Percentiles rank a stretch among this genome's conserved stretches.
Conservation (phyloP, 768 basidiomycete species). For the Auricularia sp. region DNA sequence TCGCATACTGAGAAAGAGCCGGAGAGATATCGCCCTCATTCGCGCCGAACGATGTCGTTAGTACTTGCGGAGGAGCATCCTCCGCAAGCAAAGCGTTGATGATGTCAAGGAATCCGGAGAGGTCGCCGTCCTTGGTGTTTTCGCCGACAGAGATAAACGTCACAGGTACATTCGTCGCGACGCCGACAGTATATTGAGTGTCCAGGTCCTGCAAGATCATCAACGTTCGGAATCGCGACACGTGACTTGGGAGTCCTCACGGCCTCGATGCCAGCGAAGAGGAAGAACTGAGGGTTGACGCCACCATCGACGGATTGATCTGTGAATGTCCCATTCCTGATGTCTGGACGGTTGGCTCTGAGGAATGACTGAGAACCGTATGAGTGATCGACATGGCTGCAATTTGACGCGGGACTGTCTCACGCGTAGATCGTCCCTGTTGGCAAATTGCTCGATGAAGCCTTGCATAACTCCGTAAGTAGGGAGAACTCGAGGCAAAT, state of each 20-base stretch:
- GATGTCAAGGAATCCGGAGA: slow-evolving; percentile 26
- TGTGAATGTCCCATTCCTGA: slow-evolving; percentile 14
- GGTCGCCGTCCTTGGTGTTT: slow-evolving; percentile 15
- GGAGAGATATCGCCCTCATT: slow-evolving; percentile 20
- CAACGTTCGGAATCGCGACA: not conserved
- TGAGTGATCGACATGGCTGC: not conserved
- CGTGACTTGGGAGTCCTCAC: not conserved
- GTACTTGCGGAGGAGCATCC: slow-evolving; percentile 19
- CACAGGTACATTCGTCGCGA: slow-evolving; percentile 20
- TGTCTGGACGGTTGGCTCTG: slow-evolving; percentile 10
- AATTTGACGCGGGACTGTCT: not conserved
- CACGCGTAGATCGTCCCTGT: slow-evolving; percentile 15
- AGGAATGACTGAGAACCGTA: slow-evolving; percentile 1
- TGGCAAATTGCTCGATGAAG: slow-evolving; percentile 22
- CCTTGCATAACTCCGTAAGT: not conserved
- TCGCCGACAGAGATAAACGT: slow-evolving; percentile 20
- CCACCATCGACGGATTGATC: slow-evolving; percentile 14
- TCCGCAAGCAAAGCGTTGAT: slow-evolving; percentile 18
- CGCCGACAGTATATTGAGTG: slow-evolving; percentile 28
- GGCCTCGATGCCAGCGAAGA: slow-evolving; percentile 11
- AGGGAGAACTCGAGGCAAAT: not conserved
- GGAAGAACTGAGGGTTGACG: slow-evolving; percentile 9
- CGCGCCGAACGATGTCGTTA: slow-evolving; percentile 26
- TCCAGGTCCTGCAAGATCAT: slow-evolving; percentile 21
- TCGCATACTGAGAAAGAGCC: slow-evolving; percentile 19